Base-by-base conservation (phyloP, 768 basidiomycete genomes). In the Trametes gibbosa region DNA sequence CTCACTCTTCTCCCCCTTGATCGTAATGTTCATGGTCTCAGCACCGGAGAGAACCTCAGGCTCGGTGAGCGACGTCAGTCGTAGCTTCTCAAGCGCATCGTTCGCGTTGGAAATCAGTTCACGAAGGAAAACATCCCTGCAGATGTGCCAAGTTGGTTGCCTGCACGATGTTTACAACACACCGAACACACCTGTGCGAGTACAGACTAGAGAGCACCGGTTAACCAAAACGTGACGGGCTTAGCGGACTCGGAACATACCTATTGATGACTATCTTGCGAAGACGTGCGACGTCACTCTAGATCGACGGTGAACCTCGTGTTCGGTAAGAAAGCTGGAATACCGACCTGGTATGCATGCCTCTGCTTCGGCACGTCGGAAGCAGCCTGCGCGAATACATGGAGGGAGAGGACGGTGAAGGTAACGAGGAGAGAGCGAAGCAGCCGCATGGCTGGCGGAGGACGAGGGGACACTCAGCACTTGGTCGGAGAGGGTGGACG, bases 61-160 rank as follows among this genome's bases (percentile, higher is more conserved):
- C 71, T 95, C 89, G 21, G 82, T 94, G 63, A 99, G 78, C 3
- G 92, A 79, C 14, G 85, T 87, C 43, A 99, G 76, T 24, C 97
- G 87, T 52, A 96, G 81, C 73, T 98, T 98, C 72, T 98, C 96
- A 51, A 98, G 77, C 1, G 97, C 97, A 70, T 99, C 97, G 71
- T 98, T 97, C 41, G 95, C 90, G 68, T 96, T 96, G 7, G 93
- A 95, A 64, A 95, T 83, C 49, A 95, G 78, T 73, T 98, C 95
- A 43, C 95, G 91, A 49, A 93, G 80, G 71, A 92, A 93, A 25
- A 92, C 84, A 41, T 92, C 90, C 67, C 89, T 91, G 55, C 19
- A 23, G 19, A 7, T 47, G 34, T 29, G 48, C 42, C 17, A 57
- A 37, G 16, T 17, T 6, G 50, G 53, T 37, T 16, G 27, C 16